A percentile compares a stretch with the other conserved stretches of the same genome.
These are phyloP conservation scores for Calonectria honghensis DNA, from an alignment of 2,329 filamentous ascomycete species.

Conservation along the genomic window DNA sequence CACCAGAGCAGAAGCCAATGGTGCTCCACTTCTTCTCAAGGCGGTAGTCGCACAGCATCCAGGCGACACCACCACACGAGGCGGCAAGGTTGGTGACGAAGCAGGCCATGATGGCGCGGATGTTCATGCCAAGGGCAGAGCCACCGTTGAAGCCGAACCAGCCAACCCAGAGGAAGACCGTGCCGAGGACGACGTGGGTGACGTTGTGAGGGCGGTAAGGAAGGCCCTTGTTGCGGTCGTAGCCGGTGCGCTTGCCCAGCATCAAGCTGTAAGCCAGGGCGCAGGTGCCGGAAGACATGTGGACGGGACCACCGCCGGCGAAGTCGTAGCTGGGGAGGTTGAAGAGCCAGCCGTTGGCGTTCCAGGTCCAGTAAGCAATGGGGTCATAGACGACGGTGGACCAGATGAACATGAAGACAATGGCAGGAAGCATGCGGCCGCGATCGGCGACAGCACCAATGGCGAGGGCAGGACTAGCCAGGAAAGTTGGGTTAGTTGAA, in stretches of 20 bases:
- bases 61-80: slow-evolving; percentile 86
- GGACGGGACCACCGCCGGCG: slow-evolving; percentile 84
- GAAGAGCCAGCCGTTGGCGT: slow-evolving; percentile 82
- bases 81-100: slow-evolving; percentile 92
- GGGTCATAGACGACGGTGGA: slow-evolving; percentile 83
- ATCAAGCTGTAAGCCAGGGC: slow-evolving; percentile 84
- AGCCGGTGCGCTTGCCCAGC: slow-evolving; percentile 80
- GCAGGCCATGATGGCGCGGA: slow-evolving; percentile 92
- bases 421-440: slow-evolving; percentile 76
- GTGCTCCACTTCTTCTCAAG: slow-evolving; percentile 96
- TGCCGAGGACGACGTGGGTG: slow-evolving; percentile 83
- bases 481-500: slow-evolving; percentile 32
- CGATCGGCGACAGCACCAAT: slow-evolving; percentile 78
- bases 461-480: slow-evolving; percentile 70
- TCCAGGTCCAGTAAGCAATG: slow-evolving; percentile 87
- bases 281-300: slow-evolving; percentile 83
- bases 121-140: slow-evolving; percentile 85
- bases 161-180: slow-evolving; percentile 89
- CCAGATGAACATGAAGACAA: slow-evolving; percentile 83
- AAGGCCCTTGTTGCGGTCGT: slow-evolving; percentile 76
- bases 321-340: slow-evolving; percentile 83
- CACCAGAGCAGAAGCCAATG: slow-evolving; percentile 93
- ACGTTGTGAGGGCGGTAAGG: slow-evolving; percentile 84
- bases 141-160: slow-evolving; percentile 99
- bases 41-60: slow-evolving; percentile 90